Evolutionary conservation across 352 stramenopile species (phyloP).

Genomic region (Aphanomyces cochlioides): DNA sequence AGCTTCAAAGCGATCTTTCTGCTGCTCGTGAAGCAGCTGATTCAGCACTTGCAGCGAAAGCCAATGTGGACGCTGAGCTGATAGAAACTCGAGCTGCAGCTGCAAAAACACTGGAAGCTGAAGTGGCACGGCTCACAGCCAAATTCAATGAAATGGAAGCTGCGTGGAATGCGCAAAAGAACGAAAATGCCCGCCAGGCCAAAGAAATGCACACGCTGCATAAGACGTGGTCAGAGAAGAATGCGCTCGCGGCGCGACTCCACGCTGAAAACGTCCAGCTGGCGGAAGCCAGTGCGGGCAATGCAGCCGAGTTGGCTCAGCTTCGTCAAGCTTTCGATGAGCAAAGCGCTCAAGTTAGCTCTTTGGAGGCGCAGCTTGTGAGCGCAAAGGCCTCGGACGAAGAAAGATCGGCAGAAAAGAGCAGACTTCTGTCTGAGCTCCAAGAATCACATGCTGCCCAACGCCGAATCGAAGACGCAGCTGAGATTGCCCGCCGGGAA

Average conservation of each 20-base stretch:
- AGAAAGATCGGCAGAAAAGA: constrained; percentile 36
- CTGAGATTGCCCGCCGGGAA: constrained; percentile 16
- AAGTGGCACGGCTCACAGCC: constrained; percentile 36
- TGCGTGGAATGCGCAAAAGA: constrained; percentile 49
- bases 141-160: constrained; percentile 47
- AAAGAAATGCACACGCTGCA: constrained; percentile 68
- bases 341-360: constrained; percentile 53
- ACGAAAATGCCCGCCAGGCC: neutral
- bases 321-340: constrained; percentile 40
- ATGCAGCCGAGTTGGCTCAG: constrained; percentile 21
- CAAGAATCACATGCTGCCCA: constrained; percentile 46
- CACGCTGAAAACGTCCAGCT: constrained; percentile 78
- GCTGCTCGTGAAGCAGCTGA: constrained; percentile 13
- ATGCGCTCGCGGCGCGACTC: constrained; percentile 70
- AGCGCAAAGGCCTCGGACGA: constrained; percentile 54
- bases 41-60: constrained; percentile 8
- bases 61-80: constrained; percentile 15
- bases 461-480: constrained; percentile 36
- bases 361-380: constrained; percentile 50
- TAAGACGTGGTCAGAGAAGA: constrained; percentile 78
- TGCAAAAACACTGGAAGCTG: constrained; percentile 34
- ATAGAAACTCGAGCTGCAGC: neutral
- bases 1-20: constrained; percentile 55
- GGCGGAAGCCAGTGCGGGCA: constrained; percentile 14
- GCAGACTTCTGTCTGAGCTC: constrained; percentile 38